Base-by-base conservation (phyloP, 202 grass and related monocot species). In the Eragrostis tef region DNA sequence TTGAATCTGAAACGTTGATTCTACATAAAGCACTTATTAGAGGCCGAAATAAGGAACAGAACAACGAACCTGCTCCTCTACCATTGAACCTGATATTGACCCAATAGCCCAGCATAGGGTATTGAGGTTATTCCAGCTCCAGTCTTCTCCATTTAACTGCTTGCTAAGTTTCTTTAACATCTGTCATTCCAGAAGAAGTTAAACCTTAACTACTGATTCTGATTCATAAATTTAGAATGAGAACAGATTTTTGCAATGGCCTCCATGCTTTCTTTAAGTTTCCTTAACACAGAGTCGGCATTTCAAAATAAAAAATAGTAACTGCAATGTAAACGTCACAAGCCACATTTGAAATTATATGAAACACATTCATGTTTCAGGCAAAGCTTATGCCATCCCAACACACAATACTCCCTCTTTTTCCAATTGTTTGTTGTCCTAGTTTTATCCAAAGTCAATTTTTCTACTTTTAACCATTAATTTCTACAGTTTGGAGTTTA, bases 21-120 rank as follows among this genome's bases (percentile, higher is more conserved):
- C 66, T 77, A 42, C 60, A 19, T 25, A 36, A 47, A 46, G 68
- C 14, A 71, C 73, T 61, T 62, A 16, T 7, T 27, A 21, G 34
- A 74, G 34, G 10, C 36, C 79, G 78, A 36, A 13, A 11, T 22
- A 86, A 79, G 63, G 3, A 79, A 44, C 11, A 79, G 19, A 70
- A 13, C n/a, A 67, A 79, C 75, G 45, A 26, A 99, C 97, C 97
- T 99, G 97, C 75, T 99, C 97, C 91, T 99, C 97, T 74, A 96
- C 90, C 97, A 99, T 99, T 11, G 97, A 96, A 74, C 97, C 97
- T 89, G 97, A 99, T 90, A 99, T 99, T 73, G 97, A 99, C 67
- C 97, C 97, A 46, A 99, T 99, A 51, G 97, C 97, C 97, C 97
- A 99, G 69, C 97, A 99, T 39, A 99, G 85, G 19, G 97, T 96